Conservation (phyloP, 179 eudicot species). For the Silene vulgaris region DNA sequence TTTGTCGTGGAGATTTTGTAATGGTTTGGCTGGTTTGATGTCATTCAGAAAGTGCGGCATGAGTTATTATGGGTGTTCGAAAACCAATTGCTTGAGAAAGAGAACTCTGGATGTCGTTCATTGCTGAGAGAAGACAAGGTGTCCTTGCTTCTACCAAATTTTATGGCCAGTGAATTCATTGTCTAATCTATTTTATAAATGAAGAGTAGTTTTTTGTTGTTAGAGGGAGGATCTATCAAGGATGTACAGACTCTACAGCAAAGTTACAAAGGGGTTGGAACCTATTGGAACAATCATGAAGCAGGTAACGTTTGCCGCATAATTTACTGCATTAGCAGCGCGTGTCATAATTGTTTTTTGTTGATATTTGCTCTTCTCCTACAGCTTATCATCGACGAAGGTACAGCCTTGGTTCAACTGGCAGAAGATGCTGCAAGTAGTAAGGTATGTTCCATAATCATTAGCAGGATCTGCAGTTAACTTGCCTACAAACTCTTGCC, state of each 20-base stretch:
- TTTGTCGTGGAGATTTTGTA: neutral
- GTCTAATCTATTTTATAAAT: neutral
- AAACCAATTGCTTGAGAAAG: constrained; percentile 74
- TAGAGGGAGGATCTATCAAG: constrained; percentile 79
- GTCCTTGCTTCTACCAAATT: neutral
- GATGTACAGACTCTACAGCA: constrained; percentile 70
- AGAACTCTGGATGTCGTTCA: constrained; percentile 78
- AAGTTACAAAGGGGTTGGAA: constrained; percentile 63
- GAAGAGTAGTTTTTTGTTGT: neutral
- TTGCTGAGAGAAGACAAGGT: constrained; percentile 88
- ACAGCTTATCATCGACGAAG: constrained; percentile 69
- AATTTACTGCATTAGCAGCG: neutral
- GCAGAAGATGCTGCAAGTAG: constrained; percentile 45
- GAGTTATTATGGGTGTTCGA: constrained; percentile 57
- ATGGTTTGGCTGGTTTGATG: neutral
- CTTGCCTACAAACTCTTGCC: neutral
- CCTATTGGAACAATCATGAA: constrained; percentile 63
- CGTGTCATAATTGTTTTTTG: neutral
- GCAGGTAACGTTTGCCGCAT: constrained; percentile 35
- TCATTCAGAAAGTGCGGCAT: constrained; percentile 57
- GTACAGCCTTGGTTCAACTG: constrained; percentile 39
- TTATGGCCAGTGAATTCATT: neutral
- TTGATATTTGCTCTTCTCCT: constrained; percentile 5
- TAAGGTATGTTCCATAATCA: constrained; percentile 26
- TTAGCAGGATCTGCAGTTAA: neutral